Evolutionary conservation across 75 land plant species (phyloP), one percentile per base, ranked within the genome.

Genomic region (Larix kaempferi): DNA sequence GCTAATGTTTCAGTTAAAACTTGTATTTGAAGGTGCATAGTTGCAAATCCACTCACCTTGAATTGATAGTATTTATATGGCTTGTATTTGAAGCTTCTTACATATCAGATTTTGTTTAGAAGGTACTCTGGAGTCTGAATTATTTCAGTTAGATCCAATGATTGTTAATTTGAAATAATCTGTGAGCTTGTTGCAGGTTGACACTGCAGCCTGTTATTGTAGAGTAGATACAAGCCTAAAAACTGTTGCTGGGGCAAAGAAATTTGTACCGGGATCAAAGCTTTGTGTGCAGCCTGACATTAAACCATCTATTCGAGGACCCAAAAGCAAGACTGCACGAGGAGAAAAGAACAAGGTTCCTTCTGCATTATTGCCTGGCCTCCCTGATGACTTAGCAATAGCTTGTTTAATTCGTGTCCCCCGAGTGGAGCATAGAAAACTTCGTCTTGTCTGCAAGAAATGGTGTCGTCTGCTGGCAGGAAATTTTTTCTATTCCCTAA

Each of bases 361-460:
- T 39, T 79, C 86, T 26, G 86, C 91, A 37, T 80, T 91, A 16
- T 65, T 91, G 29, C 92, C 92, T 14, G 92, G 92, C 63, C 92
- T 91, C 59, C 92, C 92, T 54, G 91, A 91, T 77, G 92, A 91
- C 75, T 86, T 91, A 56, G 92, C 91, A 16, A 89, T 91, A 37
- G 86, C 91, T 66, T 91, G 92, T 75, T 76, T 91, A 26, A 85
- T 91, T 58, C 84, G 92, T 22, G 92, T 91, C 35, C 92, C 92
- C 35, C 88, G 92, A 56, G 76, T 85, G 23, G 85, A 86, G 25
- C 92, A 91, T 78, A 79, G 83, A 57, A 86, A 81, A n/a, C 84
- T 91, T 37, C 88, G 92, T 2, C 73, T 89, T 26, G 92, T 91
- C 61, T 91, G 92, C 75, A 89, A 82, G 74, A 83, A 86, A 61